phyloP scores from a whole-genome alignment of 176 grass and related monocot species.

The Juncus inflexus region DNA sequence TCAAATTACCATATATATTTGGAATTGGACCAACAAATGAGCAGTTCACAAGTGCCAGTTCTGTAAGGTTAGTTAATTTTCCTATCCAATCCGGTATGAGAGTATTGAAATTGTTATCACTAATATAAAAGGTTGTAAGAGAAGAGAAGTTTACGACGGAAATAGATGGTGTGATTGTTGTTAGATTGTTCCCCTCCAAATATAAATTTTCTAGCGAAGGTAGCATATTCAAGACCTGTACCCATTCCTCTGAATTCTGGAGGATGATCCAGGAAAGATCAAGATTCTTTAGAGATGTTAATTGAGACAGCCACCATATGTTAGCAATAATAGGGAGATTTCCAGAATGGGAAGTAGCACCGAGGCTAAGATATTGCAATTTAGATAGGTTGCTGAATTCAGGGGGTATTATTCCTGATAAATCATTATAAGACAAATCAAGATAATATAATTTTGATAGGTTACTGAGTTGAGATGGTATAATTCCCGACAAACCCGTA shows the following conservation, averaged over 20 bases:
- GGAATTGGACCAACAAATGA: not conserved
- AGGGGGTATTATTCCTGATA: conserved; percentile 12
- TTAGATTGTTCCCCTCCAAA: not conserved
- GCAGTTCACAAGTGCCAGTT: not conserved
- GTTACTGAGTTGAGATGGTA: conserved; percentile 33
- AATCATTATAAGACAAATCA: not conserved
- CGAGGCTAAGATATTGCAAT: conserved; percentile 24
- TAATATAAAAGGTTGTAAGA: not conserved
- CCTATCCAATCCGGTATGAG: not conserved
- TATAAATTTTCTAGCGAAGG: not conserved
- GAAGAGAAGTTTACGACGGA: conserved; percentile 3
- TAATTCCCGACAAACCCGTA: not conserved
- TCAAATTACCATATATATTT: conserved; percentile 4
- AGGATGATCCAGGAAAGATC: not conserved
- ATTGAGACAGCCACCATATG: not conserved
- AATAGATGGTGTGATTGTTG: not conserved
- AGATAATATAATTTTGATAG: no score
- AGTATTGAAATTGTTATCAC: not conserved
- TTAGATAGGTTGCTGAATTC: conserved; percentile 37
- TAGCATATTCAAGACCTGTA: not conserved
- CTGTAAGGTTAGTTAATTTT: not conserved
- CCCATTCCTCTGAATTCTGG: not conserved
- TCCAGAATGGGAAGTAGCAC: accelerated
- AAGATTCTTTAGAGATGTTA: conserved; percentile 16
- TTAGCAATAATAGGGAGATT: conserved; percentile 2